These are phyloP conservation scores for Epichloe coenophiala DNA, from an alignment of 2,329 filamentous ascomycete genomes.

Conservation along the genomic window DNA sequence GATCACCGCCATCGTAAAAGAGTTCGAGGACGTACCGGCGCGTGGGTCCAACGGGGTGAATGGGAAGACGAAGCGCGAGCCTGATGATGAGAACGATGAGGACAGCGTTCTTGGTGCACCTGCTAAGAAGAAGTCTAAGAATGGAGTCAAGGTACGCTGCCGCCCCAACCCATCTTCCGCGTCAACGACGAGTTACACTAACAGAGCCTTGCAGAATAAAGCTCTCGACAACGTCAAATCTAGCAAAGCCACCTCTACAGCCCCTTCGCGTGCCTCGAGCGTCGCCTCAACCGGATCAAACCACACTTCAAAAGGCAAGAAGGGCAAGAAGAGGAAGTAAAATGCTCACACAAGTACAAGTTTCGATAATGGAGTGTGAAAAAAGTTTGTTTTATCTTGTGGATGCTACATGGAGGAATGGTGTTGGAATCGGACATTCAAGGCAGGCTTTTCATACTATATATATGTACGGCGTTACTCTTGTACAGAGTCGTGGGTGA, in stretches of 20 bases:
- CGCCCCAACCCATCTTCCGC: background rate
- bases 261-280: constrained; percentile 76
- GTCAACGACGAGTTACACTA: constrained; percentile 2
- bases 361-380: background rate
- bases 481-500: background rate
- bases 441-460: background rate
- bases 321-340: constrained; percentile 21
- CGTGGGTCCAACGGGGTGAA: constrained; percentile 47
- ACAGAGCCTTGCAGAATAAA: constrained; percentile 59
- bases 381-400: background rate
- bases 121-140: constrained; percentile 85
- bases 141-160: constrained; percentile 60
- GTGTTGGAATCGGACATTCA: background rate
- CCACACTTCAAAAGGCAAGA: constrained; percentile 33
- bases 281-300: constrained; percentile 60
- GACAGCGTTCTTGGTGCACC: constrained; percentile 65
- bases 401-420: background rate
- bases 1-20: constrained; percentile 84
- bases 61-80: constrained; percentile 59
- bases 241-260: constrained; percentile 62
- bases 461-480: constrained; percentile 6
- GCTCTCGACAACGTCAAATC: constrained; percentile 78
- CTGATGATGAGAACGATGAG: constrained; percentile 72
- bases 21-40: constrained; percentile 63
- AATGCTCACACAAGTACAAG: background rate